A percentile compares a stretch with the other conserved stretches of the same genome.
phyloP scores from a whole-genome alignment of 2,329 filamentous ascomycete species.

The Penicillium sp. region DNA sequence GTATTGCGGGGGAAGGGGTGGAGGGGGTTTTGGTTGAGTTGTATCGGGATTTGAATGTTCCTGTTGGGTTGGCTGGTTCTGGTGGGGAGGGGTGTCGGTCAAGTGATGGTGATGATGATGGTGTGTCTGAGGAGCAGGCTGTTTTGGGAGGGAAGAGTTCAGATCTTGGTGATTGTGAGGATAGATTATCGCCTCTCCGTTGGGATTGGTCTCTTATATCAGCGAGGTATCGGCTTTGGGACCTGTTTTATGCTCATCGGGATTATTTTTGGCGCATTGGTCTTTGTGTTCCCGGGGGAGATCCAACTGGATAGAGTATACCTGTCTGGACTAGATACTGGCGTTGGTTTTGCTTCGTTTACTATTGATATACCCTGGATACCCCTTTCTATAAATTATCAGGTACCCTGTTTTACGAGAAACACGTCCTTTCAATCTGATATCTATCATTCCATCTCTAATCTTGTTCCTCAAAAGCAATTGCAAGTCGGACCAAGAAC shows the following conservation, averaged over 20 bases:
- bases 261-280: slow-evolving; percentile 97
- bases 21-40: slow-evolving; percentile 3
- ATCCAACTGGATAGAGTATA: slow-evolving; percentile 26
- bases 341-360: not conserved
- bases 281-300: slow-evolving; percentile 76
- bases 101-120: not conserved
- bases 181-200: slow-evolving; percentile 5
- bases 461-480: not conserved
- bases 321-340: not conserved
- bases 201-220: slow-evolving; percentile 30
- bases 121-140: slow-evolving; percentile 3
- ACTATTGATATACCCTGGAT: not conserved
- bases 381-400: not conserved
- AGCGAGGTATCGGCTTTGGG: slow-evolving; percentile 75
- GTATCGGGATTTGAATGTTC: slow-evolving; percentile 10
- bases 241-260: slow-evolving; percentile 86
- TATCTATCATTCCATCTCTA: not conserved
- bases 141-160: slow-evolving; percentile 25
- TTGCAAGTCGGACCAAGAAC: not conserved
- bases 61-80: not conserved
- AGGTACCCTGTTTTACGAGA: not conserved
- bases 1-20: slow-evolving; percentile 61
- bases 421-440: not conserved
- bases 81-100: slow-evolving; percentile 1
- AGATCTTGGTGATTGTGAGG: slow-evolving; percentile 11